Evolutionary conservation across 371 early-diverging fungal genomes (phyloP).

Genomic region (Mitosporidium daphniae): DNA sequence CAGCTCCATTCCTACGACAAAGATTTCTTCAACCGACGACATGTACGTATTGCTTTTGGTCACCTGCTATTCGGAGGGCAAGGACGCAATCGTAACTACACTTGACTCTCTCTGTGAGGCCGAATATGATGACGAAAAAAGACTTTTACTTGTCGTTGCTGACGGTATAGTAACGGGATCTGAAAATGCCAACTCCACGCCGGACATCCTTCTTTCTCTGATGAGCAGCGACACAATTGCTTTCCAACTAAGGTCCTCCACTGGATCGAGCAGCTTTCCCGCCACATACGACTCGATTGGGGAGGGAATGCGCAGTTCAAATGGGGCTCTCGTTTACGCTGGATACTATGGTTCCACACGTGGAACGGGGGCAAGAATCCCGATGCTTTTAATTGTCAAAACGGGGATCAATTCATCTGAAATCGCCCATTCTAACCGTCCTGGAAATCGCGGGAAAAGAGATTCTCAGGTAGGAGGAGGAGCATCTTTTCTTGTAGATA

Average conservation of each 20-base stretch:
- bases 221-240: constrained; percentile 4
- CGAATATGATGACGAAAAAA: constrained; percentile 7
- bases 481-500: too few species aligned
- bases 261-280: too few species aligned
- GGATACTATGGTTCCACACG: constrained; percentile 45
- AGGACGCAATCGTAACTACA: constrained; percentile 9
- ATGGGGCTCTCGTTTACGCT: constrained; percentile 81
- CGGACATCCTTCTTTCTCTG: constrained; percentile 7
- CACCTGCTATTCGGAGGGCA: constrained; percentile 11
- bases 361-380: constrained; percentile 23
- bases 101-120: constrained; percentile 9
- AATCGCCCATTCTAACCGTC: constrained; percentile 39
- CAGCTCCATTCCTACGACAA: not conserved
- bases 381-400: constrained; percentile 55
- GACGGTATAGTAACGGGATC: constrained; percentile 11
- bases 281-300: constrained; percentile 50
- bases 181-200: constrained; percentile 9
- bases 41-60: constrained; percentile 8
- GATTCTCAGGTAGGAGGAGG: constrained; percentile 94
- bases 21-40: not conserved
- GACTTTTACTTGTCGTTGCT: constrained; percentile 9
- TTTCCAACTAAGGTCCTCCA: too few species aligned
- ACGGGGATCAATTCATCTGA: constrained; percentile 42
- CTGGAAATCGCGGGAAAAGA: constrained; percentile 93
- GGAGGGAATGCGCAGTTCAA: constrained; percentile 40